phyloP scores from a whole-genome alignment of 2,329 filamentous ascomycete genomes.

The Karstenula rhodostoma region DNA sequence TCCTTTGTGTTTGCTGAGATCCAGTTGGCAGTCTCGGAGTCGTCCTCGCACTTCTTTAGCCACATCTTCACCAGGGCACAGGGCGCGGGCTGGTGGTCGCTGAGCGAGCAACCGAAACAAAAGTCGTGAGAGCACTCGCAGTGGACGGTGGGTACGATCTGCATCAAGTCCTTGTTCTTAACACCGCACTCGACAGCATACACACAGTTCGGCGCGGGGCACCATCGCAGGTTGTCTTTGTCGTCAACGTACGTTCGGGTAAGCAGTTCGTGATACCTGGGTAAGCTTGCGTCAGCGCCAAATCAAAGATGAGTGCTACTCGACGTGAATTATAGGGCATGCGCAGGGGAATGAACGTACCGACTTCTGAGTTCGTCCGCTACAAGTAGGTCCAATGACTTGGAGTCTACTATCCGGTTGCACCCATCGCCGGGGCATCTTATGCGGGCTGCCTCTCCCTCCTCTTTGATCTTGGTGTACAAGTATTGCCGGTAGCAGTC shows the following conservation, averaged over 20 bases:
- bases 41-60: constrained; percentile 98
- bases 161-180: constrained; percentile 85
- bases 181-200: constrained; percentile 90
- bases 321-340: background rate
- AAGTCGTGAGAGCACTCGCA: constrained; percentile 87
- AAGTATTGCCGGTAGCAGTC: constrained; percentile 93
- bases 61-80: constrained; percentile 92
- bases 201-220: constrained; percentile 94
- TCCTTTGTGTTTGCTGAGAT: constrained; percentile 99
- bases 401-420: constrained; percentile 88
- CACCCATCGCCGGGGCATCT: constrained; percentile 91
- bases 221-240: constrained; percentile 96
- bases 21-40: constrained; percentile 98
- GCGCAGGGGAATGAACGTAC: constrained; percentile 42
- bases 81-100: constrained; percentile 91
- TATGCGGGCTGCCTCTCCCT: constrained; percentile 93
- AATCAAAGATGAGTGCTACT: background rate
- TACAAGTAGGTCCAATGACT: constrained; percentile 81
- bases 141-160: constrained; percentile 86
- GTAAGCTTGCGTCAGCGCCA: constrained; percentile 16
- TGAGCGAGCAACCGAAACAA: constrained; percentile 91
- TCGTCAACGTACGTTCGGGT: constrained; percentile 97
- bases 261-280: constrained; percentile 82
- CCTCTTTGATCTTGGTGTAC: constrained; percentile 89
- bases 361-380: constrained; percentile 64